Evolutionary conservation across 2,329 filamentous ascomycete species (phyloP).

Genomic region (Pezicula neosporulosa): DNA sequence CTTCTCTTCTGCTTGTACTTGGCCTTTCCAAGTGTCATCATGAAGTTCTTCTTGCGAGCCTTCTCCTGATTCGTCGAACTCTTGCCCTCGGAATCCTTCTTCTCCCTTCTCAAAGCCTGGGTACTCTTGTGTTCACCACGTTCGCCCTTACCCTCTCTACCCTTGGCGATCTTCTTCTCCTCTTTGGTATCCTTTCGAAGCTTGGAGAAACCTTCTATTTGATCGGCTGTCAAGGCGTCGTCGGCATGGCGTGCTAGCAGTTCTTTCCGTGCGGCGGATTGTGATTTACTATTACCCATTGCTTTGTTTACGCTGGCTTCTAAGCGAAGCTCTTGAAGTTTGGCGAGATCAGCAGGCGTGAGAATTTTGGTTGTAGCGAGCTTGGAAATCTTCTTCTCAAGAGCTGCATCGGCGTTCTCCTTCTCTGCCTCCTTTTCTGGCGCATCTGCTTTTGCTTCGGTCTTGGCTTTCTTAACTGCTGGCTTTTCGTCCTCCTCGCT

Average conservation of each 20-base stretch:
- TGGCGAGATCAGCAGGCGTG: slow-evolving; percentile 92
- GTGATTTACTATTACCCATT: slow-evolving; percentile 42
- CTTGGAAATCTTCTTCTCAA: slow-evolving; percentile 53
- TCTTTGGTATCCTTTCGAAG: slow-evolving; percentile 86
- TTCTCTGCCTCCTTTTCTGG: slow-evolving; percentile 39
- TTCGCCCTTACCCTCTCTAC: slow-evolving; percentile 76
- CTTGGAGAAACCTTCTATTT: slow-evolving; percentile 83
- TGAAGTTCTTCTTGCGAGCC: slow-evolving; percentile 93
- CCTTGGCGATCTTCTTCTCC: slow-evolving; percentile 82
- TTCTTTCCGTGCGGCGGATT: slow-evolving; percentile 33
- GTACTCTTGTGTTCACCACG: slow-evolving; percentile 81
- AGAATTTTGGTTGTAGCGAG: slow-evolving; percentile 92
- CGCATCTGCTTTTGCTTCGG: slow-evolving; percentile 29
- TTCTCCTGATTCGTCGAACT: slow-evolving; percentile 98
- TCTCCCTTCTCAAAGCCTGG: slow-evolving; percentile 77
- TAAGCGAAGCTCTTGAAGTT: slow-evolving; percentile 82
- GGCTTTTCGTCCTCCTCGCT: slow-evolving; percentile 75
- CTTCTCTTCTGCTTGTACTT: slow-evolving; percentile 94
- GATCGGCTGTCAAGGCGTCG: slow-evolving; percentile 83
- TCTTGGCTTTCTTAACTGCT: slow-evolving; percentile 61
- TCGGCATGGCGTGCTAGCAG: slow-evolving; percentile 65
- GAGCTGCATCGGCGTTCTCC: slow-evolving; percentile 33
- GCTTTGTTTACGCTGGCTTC: slow-evolving; percentile 67
- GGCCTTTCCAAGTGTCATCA: slow-evolving; percentile 97
- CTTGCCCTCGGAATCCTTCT: slow-evolving; percentile 88